Evolutionary conservation across 176 grass and related monocot species (phyloP).

Genomic region (Secale cereale): DNA sequence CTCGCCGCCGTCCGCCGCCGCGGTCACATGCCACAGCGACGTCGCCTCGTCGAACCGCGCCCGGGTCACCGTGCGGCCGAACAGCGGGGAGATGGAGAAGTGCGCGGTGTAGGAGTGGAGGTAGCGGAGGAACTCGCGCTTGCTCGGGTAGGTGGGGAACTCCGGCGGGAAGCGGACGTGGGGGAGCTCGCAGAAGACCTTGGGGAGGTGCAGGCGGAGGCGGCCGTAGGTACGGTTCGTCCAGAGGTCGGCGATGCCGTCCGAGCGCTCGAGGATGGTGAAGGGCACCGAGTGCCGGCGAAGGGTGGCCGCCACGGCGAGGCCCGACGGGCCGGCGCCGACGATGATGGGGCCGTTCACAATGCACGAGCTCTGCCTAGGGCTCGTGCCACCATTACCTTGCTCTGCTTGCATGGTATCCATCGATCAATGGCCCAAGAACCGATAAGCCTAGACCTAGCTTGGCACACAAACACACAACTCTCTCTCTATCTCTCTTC

Average conservation of each 20-base stretch:
- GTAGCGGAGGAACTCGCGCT: constrained; percentile 76
- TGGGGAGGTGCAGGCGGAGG: constrained; percentile 88
- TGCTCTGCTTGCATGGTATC: constrained; percentile 21
- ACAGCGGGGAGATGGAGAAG: constrained; percentile 65
- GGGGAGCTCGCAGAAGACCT: constrained; percentile 82
- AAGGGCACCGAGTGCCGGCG: constrained; percentile 46
- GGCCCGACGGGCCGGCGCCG: constrained; percentile 82
- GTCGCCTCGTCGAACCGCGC: constrained; percentile 41
- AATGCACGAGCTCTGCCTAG: constrained; percentile 7
- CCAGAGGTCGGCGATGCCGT: constrained; percentile 81
- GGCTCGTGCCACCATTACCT: constrained; percentile 1
- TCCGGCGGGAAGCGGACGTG: constrained; percentile 62
- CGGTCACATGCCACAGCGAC: constrained; percentile 59
- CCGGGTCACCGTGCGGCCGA: constrained; percentile 51
- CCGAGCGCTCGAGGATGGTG: constrained; percentile 78
- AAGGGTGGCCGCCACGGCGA: constrained; percentile 84
- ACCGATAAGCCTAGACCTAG: neutral
- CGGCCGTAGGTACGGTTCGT: constrained; percentile 81
- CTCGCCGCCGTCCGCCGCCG: neutral
- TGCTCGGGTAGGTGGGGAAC: constrained; percentile 77
- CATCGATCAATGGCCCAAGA: neutral
- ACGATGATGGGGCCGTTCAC: constrained; percentile 82
- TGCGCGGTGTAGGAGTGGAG: constrained; percentile 61
- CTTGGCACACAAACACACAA: constrained; percentile 4
- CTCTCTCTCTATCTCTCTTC: neutral